A percentile compares a stretch with the other conserved stretches of the same genome.
Conservation (phyloP, 225 moss, liverwort and hornwort species). For the Antitrichia curtipendula region DNA sequence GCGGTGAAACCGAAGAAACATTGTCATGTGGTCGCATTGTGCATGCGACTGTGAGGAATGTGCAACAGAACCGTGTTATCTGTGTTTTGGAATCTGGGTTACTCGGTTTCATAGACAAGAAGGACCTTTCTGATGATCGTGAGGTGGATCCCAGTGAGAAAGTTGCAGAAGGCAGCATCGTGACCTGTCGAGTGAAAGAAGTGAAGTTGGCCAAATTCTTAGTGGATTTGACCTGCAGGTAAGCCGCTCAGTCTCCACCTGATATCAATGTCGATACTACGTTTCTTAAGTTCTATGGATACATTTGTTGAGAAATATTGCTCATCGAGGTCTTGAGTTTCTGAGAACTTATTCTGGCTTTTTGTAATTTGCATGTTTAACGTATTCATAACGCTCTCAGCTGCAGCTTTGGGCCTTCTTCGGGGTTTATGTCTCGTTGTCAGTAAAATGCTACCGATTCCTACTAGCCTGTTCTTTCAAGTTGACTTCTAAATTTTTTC, state of each 20-base stretch:
- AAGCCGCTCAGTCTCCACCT: not conserved
- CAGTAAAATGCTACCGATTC: not conserved
- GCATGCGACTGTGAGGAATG: constrained; percentile 75
- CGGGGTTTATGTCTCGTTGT: constrained; percentile 2
- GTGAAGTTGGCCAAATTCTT: constrained; percentile 52
- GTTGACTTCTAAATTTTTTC: not conserved
- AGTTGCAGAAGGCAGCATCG: constrained; percentile 73
- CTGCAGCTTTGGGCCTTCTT: constrained; percentile 20
- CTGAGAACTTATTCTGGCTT: not conserved
- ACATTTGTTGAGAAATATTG: not conserved
- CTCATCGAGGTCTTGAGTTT: not conserved
- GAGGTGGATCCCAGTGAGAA: constrained; percentile 74
- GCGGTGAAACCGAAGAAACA: constrained; percentile 88
- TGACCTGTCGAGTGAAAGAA: constrained; percentile 86
- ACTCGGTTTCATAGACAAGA: constrained; percentile 66
- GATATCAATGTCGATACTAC: not conserved
- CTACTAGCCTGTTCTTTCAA: not conserved
- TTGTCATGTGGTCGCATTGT: constrained; percentile 70
- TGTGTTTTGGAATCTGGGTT: constrained; percentile 90
- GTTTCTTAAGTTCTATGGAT: not conserved
- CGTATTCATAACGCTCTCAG: constrained; percentile 36
- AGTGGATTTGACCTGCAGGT: constrained; percentile 81
- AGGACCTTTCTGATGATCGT: constrained; percentile 86
- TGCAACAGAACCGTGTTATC: constrained; percentile 84
- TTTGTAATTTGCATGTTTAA: constrained; percentile 12